These are phyloP conservation scores for Alternaria sp. DNA, from an alignment of 2,329 filamentous ascomycete genomes.

Conservation along the genomic window DNA sequence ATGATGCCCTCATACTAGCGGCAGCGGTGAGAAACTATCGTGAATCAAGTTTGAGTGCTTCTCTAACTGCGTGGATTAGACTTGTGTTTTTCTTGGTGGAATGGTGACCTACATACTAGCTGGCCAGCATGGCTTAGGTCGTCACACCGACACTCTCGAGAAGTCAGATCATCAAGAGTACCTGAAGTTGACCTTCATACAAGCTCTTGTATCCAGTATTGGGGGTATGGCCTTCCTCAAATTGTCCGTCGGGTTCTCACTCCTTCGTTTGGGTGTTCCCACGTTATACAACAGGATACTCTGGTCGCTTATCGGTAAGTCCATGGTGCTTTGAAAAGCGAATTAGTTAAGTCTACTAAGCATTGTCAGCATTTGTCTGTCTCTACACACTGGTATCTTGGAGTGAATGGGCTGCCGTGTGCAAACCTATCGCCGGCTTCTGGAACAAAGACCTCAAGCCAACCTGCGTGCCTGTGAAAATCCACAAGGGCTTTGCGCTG, in stretches of 20 bases:
- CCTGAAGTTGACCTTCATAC: not conserved
- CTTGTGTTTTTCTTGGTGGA: not conserved
- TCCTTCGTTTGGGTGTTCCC: not conserved
- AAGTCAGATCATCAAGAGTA: not conserved
- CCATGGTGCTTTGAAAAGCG: too few species aligned
- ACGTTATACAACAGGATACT: not conserved
- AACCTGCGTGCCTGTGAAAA: not conserved
- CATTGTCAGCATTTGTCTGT: not conserved
- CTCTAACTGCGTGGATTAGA: not conserved
- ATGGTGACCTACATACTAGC: not conserved
- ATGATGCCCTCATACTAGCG: not conserved
- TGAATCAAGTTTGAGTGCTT: not conserved
- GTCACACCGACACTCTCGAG: not conserved
- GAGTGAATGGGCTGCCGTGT: not conserved
- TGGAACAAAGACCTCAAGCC: not conserved
- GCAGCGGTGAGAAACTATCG: not conserved
- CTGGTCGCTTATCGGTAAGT: not conserved
- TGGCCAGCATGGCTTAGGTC: not conserved
- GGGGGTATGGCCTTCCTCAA: not conserved
- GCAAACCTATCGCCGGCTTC: not conserved
- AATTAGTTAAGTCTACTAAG: not conserved
- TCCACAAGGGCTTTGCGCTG: not conserved
- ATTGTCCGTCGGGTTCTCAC: not conserved
- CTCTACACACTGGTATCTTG: not conserved
- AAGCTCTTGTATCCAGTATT: not conserved